phyloP scores from a whole-genome alignment of 352 stramenopile species.

The Globisporangium uncinulatum region DNA sequence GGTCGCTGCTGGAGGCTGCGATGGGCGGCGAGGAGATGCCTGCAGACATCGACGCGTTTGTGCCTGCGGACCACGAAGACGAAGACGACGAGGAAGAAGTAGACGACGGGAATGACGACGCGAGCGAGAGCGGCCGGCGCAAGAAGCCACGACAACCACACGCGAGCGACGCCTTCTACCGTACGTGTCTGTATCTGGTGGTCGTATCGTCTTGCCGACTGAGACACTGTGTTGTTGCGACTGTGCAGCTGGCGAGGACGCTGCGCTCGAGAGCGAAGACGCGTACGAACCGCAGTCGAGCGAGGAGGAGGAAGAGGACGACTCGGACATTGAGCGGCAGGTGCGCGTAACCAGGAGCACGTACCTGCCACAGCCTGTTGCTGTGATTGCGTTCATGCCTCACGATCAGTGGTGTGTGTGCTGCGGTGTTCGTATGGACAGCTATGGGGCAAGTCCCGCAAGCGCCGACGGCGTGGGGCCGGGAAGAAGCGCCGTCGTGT shows the following conservation, averaged over 20 bases:
- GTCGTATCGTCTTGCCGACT: too few species aligned
- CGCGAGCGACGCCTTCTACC: conserved; percentile 2
- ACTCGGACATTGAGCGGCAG: conserved; percentile 80
- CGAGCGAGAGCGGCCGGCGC: not conserved
- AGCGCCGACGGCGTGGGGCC: conserved; percentile 31
- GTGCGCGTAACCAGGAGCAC: conserved; percentile 5
- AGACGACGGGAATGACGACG: conserved; percentile 7
- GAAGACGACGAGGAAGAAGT: conserved; percentile 12
- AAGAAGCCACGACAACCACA: conserved; percentile 1
- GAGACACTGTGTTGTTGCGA: not conserved
- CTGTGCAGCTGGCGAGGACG: conserved; percentile 10
- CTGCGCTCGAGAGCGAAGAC: conserved; percentile 40
- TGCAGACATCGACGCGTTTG: conserved; percentile 40
- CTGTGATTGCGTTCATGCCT: not conserved
- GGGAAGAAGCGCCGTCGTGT: conserved; percentile 24
- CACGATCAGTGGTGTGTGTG: not conserved
- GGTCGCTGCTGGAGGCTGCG: conserved; percentile 74
- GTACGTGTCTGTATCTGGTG: not conserved
- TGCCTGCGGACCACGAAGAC: conserved; percentile 17
- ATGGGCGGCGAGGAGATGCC: conserved; percentile 64
- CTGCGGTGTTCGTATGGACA: conserved; percentile 4
- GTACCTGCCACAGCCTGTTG: not conserved
- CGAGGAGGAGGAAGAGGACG: conserved; percentile 67
- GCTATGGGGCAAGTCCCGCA: conserved; percentile 72
- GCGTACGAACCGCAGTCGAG: conserved; percentile 56